Evolutionary conservation across 345 rosid genomes (phyloP), one percentile per base, ranked within the genome.

Genomic region (Acer campestre): DNA sequence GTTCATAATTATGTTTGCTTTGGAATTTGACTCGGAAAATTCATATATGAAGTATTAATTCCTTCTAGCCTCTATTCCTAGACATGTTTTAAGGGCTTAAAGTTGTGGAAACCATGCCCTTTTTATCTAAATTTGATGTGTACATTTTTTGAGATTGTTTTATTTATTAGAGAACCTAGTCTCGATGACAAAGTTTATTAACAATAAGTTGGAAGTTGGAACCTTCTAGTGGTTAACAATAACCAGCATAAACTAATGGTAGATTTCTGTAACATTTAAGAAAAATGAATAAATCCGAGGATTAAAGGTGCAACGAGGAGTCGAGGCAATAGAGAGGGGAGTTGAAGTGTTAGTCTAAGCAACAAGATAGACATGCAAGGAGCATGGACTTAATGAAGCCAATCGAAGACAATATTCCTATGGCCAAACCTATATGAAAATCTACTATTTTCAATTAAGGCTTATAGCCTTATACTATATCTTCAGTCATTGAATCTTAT

Each of bases 381-480:
- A 53, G 58, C 58, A 16, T 53, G 58, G 58, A 4, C 58, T n/a
- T 53, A 53, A 17, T 16, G 58, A 53, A 16, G 58, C 20, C n/a
- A 53, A 53, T 53, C n/a, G 2, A 16, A 53, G n/a, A 53, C 58
- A 16, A 53, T 53, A 53, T 53, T 53, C 17, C n/a, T 53, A 4
- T 53, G 58, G 58, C 58, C 58, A 16, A 46, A 46, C 49, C 13
- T 46, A 10, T 46, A 46, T 46, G 13, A 46, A 46, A 46, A 16
- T 53, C 58, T 10, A 53, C 55, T 4, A 49, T 49, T 49, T 49
- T 14, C 55, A 49, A 11, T 12, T 13, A 49, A 11, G 14, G 18
- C 0, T 0, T 6, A 13, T 12, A 11, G 13, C 10, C 0, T 0
- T 6, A 14, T 13, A 1, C 1, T 11, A 6, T 68, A 46, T 48